phyloP scores from a whole-genome alignment of 129 eudicot genomes.

The Oenanthe sinensis region DNA sequence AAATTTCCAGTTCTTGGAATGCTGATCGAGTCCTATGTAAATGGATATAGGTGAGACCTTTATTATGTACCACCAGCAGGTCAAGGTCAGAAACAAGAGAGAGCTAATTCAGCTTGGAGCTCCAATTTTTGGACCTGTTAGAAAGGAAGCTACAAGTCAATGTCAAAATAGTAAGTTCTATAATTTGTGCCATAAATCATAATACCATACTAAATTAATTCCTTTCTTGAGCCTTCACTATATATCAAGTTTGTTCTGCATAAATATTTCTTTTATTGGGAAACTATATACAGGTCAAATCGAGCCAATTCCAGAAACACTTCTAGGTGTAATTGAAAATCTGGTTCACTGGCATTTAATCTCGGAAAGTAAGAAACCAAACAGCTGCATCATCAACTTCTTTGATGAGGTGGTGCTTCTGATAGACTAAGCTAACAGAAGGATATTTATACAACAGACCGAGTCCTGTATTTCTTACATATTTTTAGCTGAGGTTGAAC shows the following conservation, averaged over 20 bases:
- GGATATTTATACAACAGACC: neutral
- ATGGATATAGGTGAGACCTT: constrained; percentile 69
- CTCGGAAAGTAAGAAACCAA: constrained; percentile 78
- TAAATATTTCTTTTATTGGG: neutral
- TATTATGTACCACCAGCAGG: constrained; percentile 76
- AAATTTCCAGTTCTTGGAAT: neutral
- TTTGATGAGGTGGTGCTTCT: constrained; percentile 65
- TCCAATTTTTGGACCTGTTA: constrained; percentile 78
- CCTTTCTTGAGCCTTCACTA: neutral
- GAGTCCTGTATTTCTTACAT: neutral
- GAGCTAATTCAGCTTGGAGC: constrained; percentile 88
- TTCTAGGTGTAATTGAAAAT: constrained; percentile 67
- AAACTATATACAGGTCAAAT: constrained; percentile 45
- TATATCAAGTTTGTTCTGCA: neutral
- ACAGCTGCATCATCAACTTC: constrained; percentile 87
- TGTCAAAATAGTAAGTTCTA: constrained; percentile 46
- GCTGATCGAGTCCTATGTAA: neutral
- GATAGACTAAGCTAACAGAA: neutral
- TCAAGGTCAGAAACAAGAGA: constrained; percentile 61
- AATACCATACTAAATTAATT: neutral
- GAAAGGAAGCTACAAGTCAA: constrained; percentile 52
- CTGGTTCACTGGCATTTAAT: constrained; percentile 67
- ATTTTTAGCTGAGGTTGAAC: neutral
- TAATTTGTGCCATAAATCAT: neutral
- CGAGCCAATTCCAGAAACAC: constrained; percentile 83